Percentiles rank a stretch among this genome's conserved stretches.
Evolutionary conservation across 2,329 filamentous ascomycete species (phyloP).

Genomic region (Incumbomyces delicatus): DNA sequence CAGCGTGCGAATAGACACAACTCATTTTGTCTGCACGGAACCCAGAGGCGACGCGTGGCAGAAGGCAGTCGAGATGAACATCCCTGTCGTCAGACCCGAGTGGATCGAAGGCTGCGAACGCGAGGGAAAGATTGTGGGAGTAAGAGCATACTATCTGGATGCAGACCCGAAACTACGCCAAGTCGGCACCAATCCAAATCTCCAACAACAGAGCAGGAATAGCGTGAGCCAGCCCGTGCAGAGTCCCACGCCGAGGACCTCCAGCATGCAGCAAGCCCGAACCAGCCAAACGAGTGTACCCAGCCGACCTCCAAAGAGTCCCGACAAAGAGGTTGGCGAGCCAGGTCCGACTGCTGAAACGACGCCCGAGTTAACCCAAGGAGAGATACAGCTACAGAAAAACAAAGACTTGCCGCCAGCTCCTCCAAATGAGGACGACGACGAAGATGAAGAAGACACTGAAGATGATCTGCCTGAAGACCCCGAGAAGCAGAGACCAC

Average conservation of each 20-base stretch:
- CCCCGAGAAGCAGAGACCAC: conserved; percentile 6
- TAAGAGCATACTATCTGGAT: conserved; percentile 92
- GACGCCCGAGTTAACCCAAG: conserved; percentile 12
- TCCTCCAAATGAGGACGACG: conserved; percentile 16
- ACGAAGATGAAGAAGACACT: conserved; percentile 15
- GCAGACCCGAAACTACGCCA: conserved; percentile 59
- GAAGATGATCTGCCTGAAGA: conserved; percentile 13
- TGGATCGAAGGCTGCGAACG: conserved; percentile 97
- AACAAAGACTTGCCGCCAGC: conserved; percentile 16
- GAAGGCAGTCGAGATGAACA: conserved; percentile 94
- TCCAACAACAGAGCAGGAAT: conserved; percentile 19
- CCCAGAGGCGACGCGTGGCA: conserved; percentile 86
- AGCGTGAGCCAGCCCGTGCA: conserved; percentile 19
- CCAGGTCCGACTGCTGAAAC: conserved; percentile 20
- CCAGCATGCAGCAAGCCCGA: neutral
- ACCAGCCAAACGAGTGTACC: conserved; percentile 1
- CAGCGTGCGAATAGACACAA: conserved; percentile 87
- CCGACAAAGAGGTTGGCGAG: conserved; percentile 16
- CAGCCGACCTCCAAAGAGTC: conserved; percentile 11
- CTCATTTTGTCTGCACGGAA: conserved; percentile 95
- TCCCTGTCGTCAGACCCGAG: conserved; percentile 90
- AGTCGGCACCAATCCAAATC: conserved; percentile 25
- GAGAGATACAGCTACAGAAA: conserved; percentile 7
- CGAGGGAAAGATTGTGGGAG: conserved; percentile 83
- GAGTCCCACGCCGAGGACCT: conserved; percentile 9